Evolutionary conservation across 352 stramenopile species (phyloP), one percentile per base, ranked within the genome.

Genomic region (Globisporangium splendens): DNA sequence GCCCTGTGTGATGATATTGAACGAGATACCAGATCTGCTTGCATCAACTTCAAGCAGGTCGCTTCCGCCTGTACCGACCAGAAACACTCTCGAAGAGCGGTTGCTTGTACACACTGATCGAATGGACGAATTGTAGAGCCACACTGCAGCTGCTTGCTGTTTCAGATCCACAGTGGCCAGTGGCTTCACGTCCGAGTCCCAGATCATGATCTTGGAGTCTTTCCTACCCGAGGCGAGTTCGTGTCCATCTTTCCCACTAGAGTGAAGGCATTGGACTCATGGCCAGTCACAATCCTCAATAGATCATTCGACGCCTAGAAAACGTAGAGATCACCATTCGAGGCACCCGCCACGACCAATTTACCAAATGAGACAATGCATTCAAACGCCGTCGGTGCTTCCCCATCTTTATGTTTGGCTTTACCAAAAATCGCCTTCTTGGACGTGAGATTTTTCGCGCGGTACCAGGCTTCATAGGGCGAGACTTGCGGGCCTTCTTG

Each of bases 21-120:
- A 51, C 20, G 52, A 46, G 28, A 56, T 14, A n/a, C 65, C 56
- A 17, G 65, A 47, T 7, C 62, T 61, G 14, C 42, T 66, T 7
- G 70, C 59, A 64, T 93, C 88, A 22, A 98, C 49, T 56, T 98
- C 88, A 11, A 96, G 68, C 12, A 98, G 56, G 57, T 97, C 86
- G 35, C 86, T 96, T 12, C 88, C 90, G 38, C 52, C 62, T 15
- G 89, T 97, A 17, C 91, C 92, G 14, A 98, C 66, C 10, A 97
- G 57, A 17, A 97, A 68, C 4, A 61, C 55, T 21, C 73, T 61
- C 8, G 69, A 63, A 8, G 68, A 75, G 21, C 63, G 42, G n/a
- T 38, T 56, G 42, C 50, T 63, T 8, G 56, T 54, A 39, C 68
- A 80, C n/a, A 91, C 43, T 48, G 78, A 89, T 46, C 78, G 74